Evolutionary conservation across 495 filamentous ascomycete species (phyloP), one percentile per base, ranked within the genome.

Genomic region (Penicillium nucicola): DNA sequence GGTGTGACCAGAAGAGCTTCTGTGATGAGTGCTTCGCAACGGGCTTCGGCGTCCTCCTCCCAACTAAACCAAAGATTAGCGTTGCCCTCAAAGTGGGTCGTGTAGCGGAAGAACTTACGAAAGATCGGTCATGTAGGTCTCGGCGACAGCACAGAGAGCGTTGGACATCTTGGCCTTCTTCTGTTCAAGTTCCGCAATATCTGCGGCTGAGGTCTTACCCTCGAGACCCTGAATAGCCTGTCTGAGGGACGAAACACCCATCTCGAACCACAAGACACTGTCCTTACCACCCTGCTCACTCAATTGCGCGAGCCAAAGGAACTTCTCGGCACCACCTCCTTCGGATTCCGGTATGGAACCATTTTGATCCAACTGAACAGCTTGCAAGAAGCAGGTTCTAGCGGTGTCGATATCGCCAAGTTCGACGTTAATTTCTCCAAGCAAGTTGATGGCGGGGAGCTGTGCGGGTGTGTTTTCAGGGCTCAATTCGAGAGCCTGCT

Each of bases 121-220:
- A 53, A 99, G 78, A 74, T 99, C 95, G 23, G 91, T 97, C 95
- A 99, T 99, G 66, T 96, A 97, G 28, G 97, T 87, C 67, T 99
- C 95, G 0, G 87, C 82, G 46, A 96, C 84, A 2, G 86, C 88
- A 68, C 95, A 97, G 22, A 99, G 77, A 4, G 91, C 89, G 53
- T 85, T 88, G 1, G 89, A 88, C 32, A 97, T 70, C 64, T 92
- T 90, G 41, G 68, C 74, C 61, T 84, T 84, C 71, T 91, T 88
- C 61, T 93, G 87, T 15, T 76, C 77, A 19, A 84, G 50, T 14
- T 68, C 44, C 8, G 68, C 55, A 19, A 63, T 50, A 46, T 81
- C 68, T 17, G 77, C 75, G 38, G 71, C 57, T 5, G 55, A 60
- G 38, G 32, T 70, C 56, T 53, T 71, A 10, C 48, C 58, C 43